A percentile compares a stretch with the other conserved stretches of the same genome.
phyloP scores from a whole-genome alignment of 352 stramenopile genomes.

The Pilasporangium apinafurcum region DNA sequence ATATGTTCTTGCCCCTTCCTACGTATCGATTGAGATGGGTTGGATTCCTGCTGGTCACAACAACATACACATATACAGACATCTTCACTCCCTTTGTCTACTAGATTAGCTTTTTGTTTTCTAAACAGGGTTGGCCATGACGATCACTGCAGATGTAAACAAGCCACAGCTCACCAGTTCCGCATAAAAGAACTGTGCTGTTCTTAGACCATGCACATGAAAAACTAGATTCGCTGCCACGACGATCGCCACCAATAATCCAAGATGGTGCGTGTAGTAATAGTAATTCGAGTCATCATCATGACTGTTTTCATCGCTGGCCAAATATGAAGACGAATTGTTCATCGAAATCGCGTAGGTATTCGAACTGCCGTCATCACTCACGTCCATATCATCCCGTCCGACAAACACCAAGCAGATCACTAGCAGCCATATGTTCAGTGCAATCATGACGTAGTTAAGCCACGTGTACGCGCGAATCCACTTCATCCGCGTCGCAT shows the following conservation, averaged over 20 bases:
- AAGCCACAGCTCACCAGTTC: slow-evolving; percentile 18
- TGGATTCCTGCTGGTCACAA: too few relatives aligned
- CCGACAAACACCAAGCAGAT: slow-evolving; percentile 28
- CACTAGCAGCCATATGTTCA: slow-evolving; percentile 61
- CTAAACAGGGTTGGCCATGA: slow-evolving; percentile 9
- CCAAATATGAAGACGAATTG: too few relatives aligned
- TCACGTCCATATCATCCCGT: slow-evolving; percentile 6
- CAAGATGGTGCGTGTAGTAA: slow-evolving; percentile 29
- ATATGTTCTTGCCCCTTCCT: too few relatives aligned
- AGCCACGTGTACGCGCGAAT: slow-evolving; percentile 57
- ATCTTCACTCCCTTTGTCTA: too few relatives aligned
- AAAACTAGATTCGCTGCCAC: slow-evolving; percentile 50
- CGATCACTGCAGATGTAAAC: slow-evolving; percentile 1
- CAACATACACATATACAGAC: too few relatives aligned
- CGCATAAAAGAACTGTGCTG: slow-evolving; percentile 18
- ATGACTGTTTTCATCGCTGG: slow-evolving; percentile 10
- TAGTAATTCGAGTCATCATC: slow-evolving; percentile 15
- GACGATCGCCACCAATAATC: slow-evolving; percentile 42
- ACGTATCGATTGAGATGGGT: too few relatives aligned
- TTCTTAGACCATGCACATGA: slow-evolving; percentile 46
- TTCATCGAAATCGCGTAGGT: too few relatives aligned
- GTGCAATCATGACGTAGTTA: slow-evolving; percentile 61
- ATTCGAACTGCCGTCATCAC: neutral
- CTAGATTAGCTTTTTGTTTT: too few relatives aligned
- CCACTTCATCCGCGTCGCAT: slow-evolving; percentile 58